Evolutionary conservation across 2,329 filamentous ascomycete species (phyloP), one percentile per base, ranked within the genome.

Genomic region (Aureobasidium sp.): DNA sequence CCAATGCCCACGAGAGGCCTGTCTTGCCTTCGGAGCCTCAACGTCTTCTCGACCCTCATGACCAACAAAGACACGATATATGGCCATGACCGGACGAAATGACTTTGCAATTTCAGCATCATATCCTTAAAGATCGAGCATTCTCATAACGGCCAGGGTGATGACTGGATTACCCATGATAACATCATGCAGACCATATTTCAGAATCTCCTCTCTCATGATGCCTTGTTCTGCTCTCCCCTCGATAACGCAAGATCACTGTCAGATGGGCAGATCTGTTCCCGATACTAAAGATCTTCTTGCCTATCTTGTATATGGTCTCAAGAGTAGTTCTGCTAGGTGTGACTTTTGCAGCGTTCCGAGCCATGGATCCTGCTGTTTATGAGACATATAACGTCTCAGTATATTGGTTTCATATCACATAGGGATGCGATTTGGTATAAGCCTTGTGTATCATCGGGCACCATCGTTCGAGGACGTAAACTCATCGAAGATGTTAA

Each of bases 131-230:
- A n/a, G n/a, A 6, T 19, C 17, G 7, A 50, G 14, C 24, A 73
- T 73, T 6, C 71, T 67, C 59, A 74, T 69, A 7, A 81, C 68
- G 2, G 79, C 78, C 54, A 77, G 60, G 35, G 72, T 76, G 0
- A 80, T 71, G 4, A 78, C 68, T 1, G 78, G 77, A 62, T 80
- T 77, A 3, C 74, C 74, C 79, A 82, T 81, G 44, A 80, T 73
- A 29, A 72, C 69, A 64, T 83, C 79, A 53, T 83, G 79, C 14
- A 80, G 61, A 0, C 79, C 79, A 58, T 75, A 74, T 62, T 78
- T 78, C 4, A 79, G 55, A 6, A 83, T 76, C 47, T 80, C 71
- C 59, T 80, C 73, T 49, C 74, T 66, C n/a, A 83, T 68, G 0
- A 75, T 52, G 1, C 79, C 79, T 27, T 69, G 69, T 8, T 63